These are phyloP conservation scores for Phytopythium kandeliae DNA, from an alignment of 352 stramenopile species.

Conservation along the genomic window DNA sequence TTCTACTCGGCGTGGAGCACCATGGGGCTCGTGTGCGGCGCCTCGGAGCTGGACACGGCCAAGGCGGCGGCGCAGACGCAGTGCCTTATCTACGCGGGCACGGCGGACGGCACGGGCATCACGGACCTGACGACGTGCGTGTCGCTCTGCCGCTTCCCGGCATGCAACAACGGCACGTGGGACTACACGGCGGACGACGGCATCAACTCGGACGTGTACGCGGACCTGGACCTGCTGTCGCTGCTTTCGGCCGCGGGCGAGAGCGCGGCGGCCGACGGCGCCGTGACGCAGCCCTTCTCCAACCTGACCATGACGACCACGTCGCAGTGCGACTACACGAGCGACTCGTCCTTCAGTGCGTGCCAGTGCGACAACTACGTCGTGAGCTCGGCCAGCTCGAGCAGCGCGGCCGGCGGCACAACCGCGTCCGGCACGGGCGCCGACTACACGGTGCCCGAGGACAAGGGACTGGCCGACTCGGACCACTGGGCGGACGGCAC, in stretches of 20 bases:
- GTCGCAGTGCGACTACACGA: conserved; percentile 49
- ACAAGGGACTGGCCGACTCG: conserved; percentile 59
- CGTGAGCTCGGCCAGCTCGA: conserved; percentile 11
- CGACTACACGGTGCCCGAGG: conserved; percentile 26
- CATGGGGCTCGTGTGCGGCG: conserved; percentile 62
- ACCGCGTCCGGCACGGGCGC: conserved; percentile 8
- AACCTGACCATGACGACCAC: conserved; percentile 52
- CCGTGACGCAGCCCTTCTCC: conserved; percentile 34
- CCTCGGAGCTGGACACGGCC: conserved; percentile 35
- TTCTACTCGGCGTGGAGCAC: conserved; percentile 77
- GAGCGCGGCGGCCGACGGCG: conserved; percentile 17
- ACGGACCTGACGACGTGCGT: conserved; percentile 65
- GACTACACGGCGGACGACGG: conserved; percentile 67
- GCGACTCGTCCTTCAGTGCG: conserved; percentile 41
- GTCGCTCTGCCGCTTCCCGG: conserved; percentile 78
- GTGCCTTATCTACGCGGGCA: conserved; percentile 76
- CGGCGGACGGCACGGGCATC: conserved; percentile 35
- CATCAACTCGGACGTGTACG: conserved; percentile 63
- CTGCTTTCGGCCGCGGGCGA: conserved; percentile 43
- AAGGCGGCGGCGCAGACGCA: conserved; percentile 43
- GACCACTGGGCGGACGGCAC: conserved; percentile 63
- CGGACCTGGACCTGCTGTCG: conserved; percentile 57
- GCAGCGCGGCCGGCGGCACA: conserved; percentile 10
- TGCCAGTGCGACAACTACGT: conserved; percentile 59
- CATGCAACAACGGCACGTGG: conserved; percentile 64